Conservation (phyloP, 495 filamentous ascomycete genomes). For the Penicillium bialowiezense region DNA sequence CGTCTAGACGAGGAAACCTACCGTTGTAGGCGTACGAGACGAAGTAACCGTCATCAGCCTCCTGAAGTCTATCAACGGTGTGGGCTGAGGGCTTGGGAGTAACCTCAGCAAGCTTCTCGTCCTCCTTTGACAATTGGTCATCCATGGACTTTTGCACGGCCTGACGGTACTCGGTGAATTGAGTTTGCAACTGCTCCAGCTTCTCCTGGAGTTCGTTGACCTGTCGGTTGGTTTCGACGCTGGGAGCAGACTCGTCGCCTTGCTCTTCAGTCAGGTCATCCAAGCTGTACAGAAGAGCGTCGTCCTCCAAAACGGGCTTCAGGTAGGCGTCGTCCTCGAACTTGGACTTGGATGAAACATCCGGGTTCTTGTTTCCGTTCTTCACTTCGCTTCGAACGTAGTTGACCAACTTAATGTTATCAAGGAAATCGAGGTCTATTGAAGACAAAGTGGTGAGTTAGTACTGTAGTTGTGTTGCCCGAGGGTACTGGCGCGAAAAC, state of each 20-base stretch:
- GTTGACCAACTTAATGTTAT: constrained; percentile 80
- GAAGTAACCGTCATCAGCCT: constrained; percentile 67
- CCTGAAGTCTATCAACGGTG: constrained; percentile 25
- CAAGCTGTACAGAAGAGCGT: constrained; percentile 78
- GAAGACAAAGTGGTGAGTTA: constrained; percentile 15
- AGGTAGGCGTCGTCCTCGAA: constrained; percentile 75
- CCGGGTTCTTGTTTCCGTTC: constrained; percentile 48
- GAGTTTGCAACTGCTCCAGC: constrained; percentile 57
- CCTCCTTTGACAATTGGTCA: constrained; percentile 58
- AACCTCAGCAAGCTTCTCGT: constrained; percentile 31
- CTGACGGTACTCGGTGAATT: constrained; percentile 69
- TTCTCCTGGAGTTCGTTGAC: constrained; percentile 69
- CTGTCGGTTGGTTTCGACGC: constrained; percentile 46
- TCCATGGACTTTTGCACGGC: constrained; percentile 70
- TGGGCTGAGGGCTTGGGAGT: constrained; percentile 13
- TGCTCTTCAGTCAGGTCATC: constrained; percentile 64
- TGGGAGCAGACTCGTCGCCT: constrained; percentile 19
- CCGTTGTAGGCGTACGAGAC: constrained; percentile 76
- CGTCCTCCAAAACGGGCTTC: constrained; percentile 84
- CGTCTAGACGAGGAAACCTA: constrained; percentile 23
- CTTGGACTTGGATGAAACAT: constrained; percentile 52
- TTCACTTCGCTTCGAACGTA: constrained; percentile 62
- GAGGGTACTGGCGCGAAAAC: background rate
- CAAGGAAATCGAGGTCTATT: constrained; percentile 75
- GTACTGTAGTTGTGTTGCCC: background rate